Evolutionary conservation across 768 basidiomycete genomes (phyloP), one percentile per base, ranked within the genome.

Genomic region (Xerocomus brunneocitrinus): DNA sequence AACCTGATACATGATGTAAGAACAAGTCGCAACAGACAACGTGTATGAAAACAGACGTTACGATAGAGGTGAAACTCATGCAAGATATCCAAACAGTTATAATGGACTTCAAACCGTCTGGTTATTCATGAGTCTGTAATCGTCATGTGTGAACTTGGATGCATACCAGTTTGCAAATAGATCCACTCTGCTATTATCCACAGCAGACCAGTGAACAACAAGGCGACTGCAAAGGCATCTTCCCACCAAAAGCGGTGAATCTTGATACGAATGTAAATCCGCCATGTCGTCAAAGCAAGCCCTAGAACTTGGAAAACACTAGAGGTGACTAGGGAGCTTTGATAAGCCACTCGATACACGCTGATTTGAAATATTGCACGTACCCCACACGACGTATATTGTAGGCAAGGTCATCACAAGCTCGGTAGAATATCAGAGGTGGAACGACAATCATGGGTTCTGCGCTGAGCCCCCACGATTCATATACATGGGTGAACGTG

Each of bases 171-270:
- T 31, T 31, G 39, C 25, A 52, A n/a, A 31, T 44, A 53, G 12
- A 48, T 8, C 62, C 62, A 62, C 32, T 48, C 38, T 14, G 53
- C 28, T 19, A 46, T 41, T 5, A 62, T 22, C 58, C 53, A 63
- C n/a, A 49, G 19, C 6, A 53, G 28, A 22, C 62, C 49, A 25
- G 46, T 52, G 30, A 63, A 19, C 22, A 62, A 36, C 24, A 54
- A 45, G 6, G 43, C 7, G 16, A 24, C 31, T 13, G 62, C 62
- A 56, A 56, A 63, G 12, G 42, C 57, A 43, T 62, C 61, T 47
- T 62, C 61, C 59, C 53, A 60, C 59, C 59, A 60, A 32, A 60
- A 60, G 16, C 59, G 59, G 27, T 27, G 25, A 14, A 51, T 60
- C 40, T 30, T 52, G 40, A 62, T 32, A 25, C 61, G 61, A 32